Evolutionary conservation across 2,329 filamentous ascomycete species (phyloP), one percentile per base, ranked within the genome.

Genomic region (Colletotrichum paranaense): DNA sequence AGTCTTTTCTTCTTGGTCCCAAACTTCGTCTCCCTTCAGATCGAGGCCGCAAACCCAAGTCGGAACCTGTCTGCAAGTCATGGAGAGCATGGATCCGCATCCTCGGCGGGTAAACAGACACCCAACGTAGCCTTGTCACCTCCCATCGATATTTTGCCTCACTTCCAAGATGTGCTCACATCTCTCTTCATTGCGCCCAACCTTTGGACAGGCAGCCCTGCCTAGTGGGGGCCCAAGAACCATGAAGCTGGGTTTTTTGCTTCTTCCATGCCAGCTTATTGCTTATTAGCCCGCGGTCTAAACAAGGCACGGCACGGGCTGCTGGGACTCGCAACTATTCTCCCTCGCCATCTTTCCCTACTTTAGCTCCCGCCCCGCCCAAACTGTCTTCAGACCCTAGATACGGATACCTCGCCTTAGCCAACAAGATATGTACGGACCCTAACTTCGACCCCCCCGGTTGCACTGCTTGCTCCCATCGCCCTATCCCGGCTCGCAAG

Each of bases 181-280:
- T 32, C 57, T 69, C 69, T 73, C 70, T 65, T 70, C 60, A 56
- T 70, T 53, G 60, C 55, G 32, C 42, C 55, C 38, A 62, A 65
- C 26, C 70, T 46, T 67, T 65, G 56, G 16, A 55, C 35, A 38
- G 32, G 56, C 67, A 26, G 56, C 19, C n/a, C 46, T 53, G 42
- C 42, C 60, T 56, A 56, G 67, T 56, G 67, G 70, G 42, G 55
- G 46, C 57, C 60, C 46, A 65, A 65, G 60, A 64, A 73, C 67
- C 70, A 73, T 60, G 56, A 70, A 70, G 70, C 46, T 70, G 70
- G 70, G 60, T 69, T 73, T 72, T 56, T 58, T 70, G 67, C 70
- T 73, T 73, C 70, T 70, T 65, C 35, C 55, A 70, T 24, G 53
- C 26, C 55, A 57, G 30, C 32, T 49, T 28, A 30, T 73, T 73